Evolutionary conservation across 257 asterid genomes (phyloP).

Genomic region (Striga asiatica): DNA sequence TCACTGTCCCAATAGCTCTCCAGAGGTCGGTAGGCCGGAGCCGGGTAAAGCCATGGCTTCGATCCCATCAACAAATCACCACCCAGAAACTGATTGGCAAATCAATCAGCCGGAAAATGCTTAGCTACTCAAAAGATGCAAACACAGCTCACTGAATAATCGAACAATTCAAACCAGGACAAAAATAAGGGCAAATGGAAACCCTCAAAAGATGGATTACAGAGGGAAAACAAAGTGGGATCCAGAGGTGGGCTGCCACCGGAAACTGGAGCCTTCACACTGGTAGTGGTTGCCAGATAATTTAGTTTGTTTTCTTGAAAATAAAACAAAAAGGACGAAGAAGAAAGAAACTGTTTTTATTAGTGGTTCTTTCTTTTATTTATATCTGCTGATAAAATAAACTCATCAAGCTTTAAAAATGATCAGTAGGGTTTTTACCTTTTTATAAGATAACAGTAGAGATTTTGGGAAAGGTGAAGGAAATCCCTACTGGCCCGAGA

Average conservation of each 20-base stretch:
- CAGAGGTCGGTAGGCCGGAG: slow-evolving; percentile 44
- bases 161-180: background rate
- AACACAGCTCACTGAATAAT: background rate
- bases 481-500: too few relatives aligned
- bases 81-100: background rate
- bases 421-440: too few relatives aligned
- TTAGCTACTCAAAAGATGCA: background rate
- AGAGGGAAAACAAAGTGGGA: slow-evolving; percentile 18
- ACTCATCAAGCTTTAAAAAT: too few relatives aligned
- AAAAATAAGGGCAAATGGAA: slow-evolving; percentile 6
- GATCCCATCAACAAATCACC: slow-evolving; percentile 37
- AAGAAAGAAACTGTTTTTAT: too few relatives aligned
- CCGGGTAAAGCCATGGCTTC: slow-evolving; percentile 58
- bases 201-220: slow-evolving; percentile 15
- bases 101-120: slow-evolving; percentile 7
- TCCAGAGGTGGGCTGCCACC: slow-evolving; percentile 28
- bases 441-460: too few relatives aligned
- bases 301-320: too few relatives aligned
- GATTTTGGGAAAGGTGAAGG: too few relatives aligned
- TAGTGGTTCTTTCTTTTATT: too few relatives aligned
- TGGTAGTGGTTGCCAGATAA: slow-evolving; percentile 31
- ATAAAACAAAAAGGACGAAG: too few relatives aligned
- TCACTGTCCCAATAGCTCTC: slow-evolving; percentile 83
- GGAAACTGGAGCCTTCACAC: slow-evolving; percentile 21
- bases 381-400: too few relatives aligned